Conservation (phyloP, 225 moss, liverwort and hornwort genomes). For the Pseudoscleropodium purum region DNA sequence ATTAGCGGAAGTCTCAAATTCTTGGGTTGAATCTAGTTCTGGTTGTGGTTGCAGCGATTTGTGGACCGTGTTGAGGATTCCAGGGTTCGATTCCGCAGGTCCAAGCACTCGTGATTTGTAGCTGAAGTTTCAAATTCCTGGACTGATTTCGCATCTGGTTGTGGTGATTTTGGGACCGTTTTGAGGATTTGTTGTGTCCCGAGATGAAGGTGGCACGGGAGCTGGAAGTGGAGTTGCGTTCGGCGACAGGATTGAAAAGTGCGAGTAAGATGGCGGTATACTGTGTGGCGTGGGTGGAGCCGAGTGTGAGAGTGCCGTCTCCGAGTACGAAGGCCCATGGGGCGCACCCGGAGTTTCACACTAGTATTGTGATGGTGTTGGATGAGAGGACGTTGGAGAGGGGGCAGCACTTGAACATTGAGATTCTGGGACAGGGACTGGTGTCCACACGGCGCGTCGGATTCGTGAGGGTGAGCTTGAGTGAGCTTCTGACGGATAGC, state of each 20-base stretch:
- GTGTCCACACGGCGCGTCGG: slow-evolving; percentile 24
- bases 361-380: slow-evolving; percentile 6
- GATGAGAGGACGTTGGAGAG: slow-evolving; percentile 18
- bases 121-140: not conserved
- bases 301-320: slow-evolving; percentile 31
- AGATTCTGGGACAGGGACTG: slow-evolving; percentile 27
- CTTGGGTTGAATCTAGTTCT: too few relatives aligned
- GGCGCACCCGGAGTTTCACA: slow-evolving; percentile 12
- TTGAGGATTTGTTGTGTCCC: not conserved
- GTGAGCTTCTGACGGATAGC: slow-evolving; percentile 7
- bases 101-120: not conserved
- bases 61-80: not conserved
- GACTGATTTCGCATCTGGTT: not conserved
- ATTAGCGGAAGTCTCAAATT: not conserved
- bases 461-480: slow-evolving; percentile 16
- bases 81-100: not conserved
- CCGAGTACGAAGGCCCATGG: slow-evolving; percentile 14
- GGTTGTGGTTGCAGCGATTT: not conserved
- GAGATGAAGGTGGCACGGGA: slow-evolving; percentile 16
- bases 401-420: slow-evolving; percentile 22
- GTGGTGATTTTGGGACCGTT: not conserved
- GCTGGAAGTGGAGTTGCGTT: slow-evolving; percentile 26
- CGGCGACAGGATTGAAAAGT: slow-evolving; percentile 21
- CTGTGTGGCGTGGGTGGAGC: slow-evolving; percentile 43
- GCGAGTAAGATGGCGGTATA: slow-evolving; percentile 14